Percentiles rank a stretch among this genome's conserved stretches.
These are phyloP conservation scores for Prunus kanzakura DNA, from an alignment of 306 rosid genomes.

Conservation along the genomic window DNA sequence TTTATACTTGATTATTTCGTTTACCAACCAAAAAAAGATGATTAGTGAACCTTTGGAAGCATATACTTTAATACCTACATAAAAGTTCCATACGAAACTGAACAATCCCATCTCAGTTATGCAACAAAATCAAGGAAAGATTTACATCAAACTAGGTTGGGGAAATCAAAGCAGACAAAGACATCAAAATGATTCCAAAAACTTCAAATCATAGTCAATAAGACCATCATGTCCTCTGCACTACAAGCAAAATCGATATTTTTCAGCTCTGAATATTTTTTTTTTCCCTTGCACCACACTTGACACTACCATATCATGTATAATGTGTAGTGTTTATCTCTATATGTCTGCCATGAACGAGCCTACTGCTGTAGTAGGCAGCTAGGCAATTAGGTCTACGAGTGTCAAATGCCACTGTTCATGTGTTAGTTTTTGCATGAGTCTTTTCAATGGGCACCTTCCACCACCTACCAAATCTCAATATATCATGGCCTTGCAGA, in stretches of 20 bases:
- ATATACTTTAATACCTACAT: too few relatives aligned
- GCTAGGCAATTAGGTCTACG: background rate
- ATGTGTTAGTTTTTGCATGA: slow-evolving; percentile 18
- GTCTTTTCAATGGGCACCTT: slow-evolving; percentile 39
- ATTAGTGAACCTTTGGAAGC: too few relatives aligned
- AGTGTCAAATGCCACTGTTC: slow-evolving; percentile 7
- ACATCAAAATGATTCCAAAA: slow-evolving; percentile 30
- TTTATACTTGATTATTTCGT: too few relatives aligned
- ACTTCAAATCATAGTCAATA: slow-evolving; percentile 4
- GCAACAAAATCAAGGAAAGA: slow-evolving; percentile 47
- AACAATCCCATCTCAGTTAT: background rate
- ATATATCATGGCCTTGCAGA: slow-evolving; percentile 31
- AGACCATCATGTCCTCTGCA: background rate
- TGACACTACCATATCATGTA: background rate
- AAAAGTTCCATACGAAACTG: background rate
- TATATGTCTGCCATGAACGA: background rate
- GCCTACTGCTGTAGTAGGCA: background rate
- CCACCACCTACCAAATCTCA: slow-evolving; percentile 23
- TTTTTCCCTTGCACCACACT: background rate
- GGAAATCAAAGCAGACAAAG: slow-evolving; percentile 25
- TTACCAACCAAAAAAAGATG: too few relatives aligned
- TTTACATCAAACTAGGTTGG: slow-evolving; percentile 40
- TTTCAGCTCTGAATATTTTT: background rate
- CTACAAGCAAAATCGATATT: background rate
- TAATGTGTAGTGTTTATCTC: background rate